phyloP scores from a whole-genome alignment of 192 early-diverging fungal species.

The Backusella liffmaniae region DNA sequence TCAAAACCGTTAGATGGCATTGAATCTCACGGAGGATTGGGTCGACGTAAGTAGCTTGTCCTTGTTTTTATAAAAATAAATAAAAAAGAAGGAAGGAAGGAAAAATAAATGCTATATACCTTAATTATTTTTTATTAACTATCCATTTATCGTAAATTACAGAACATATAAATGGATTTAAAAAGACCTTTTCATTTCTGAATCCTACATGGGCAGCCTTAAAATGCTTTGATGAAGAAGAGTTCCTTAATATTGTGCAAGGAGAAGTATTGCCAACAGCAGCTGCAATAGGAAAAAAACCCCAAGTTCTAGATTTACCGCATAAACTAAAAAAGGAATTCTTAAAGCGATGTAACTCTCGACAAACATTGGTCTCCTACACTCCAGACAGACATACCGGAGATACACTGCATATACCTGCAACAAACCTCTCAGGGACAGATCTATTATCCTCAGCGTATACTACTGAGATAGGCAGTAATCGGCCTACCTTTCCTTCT shows the following conservation, averaged over 20 bases:
- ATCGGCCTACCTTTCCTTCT: background rate
- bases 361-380: background rate
- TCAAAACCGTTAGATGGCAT: slow-evolving; percentile 30
- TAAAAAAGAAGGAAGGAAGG: background rate
- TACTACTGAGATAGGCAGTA: background rate
- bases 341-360: background rate
- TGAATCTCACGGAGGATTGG: slow-evolving; percentile 28
- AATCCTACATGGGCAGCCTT: slow-evolving; percentile 38
- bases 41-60: slow-evolving; percentile 27
- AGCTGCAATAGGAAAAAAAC: slow-evolving; percentile 14
- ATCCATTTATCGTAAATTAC: background rate
- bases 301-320: background rate
- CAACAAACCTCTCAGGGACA: background rate
- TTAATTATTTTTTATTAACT: background rate
- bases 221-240: slow-evolving; percentile 37
- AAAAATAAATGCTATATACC: background rate
- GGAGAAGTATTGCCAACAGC: slow-evolving; percentile 21
- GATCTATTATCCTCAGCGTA: background rate
- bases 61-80: background rate
- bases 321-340: background rate
- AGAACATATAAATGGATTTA: slow-evolving; percentile 26
- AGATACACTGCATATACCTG: background rate
- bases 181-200: slow-evolving; percentile 34
- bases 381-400: background rate
- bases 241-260: slow-evolving; percentile 32